Base-by-base conservation (phyloP, 805 yeast species). In the Metschnikowia dekortorum region DNA sequence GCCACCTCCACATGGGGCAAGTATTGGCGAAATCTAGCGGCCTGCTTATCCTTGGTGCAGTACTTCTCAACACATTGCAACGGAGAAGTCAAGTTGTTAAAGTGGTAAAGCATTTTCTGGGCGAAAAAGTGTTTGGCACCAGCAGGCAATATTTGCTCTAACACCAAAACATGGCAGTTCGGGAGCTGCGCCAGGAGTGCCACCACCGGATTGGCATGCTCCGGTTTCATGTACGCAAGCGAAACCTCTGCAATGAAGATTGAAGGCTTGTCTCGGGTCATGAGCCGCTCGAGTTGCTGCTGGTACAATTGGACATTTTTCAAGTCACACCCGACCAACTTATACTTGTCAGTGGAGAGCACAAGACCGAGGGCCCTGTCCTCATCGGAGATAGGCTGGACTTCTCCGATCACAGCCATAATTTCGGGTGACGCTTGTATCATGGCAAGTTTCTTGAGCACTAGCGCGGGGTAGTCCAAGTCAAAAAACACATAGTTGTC, bases 221-320 rank as follows among this genome's bases (percentile, higher is more conserved):
- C 74, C 10, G 86, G 83, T 36, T 75, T 70, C 94, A 88, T 87
- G 63, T 87, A 88, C 0, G 92, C 90, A 49, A 88, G 66, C 0
- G 95, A 87, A 4, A 88, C 95, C 63, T 87, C 96, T 1, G 95
- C 92, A 37, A 89, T 74, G 60, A 85, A 88, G 2, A 87, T 73
- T 42, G 76, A 81, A 4, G 76, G 67, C 2, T 72, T 58, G n/a
- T 67, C 57, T 46, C 61, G 39, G 62, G 64, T 44, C 8, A 67
- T 61, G 11, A 74, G 55, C 2, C 49, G 29, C 4, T 57, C 45
- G 40, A 77, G 48, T 47, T 65, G 67, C 7, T 53, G 42, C 16
- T 65, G 53, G 51, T 78, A 83, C 6, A 74, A 56, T 1, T 57
- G 56, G 2, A 62, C 55, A 56, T 81, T 67, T 47, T 84, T 80